Evolutionary conservation across 495 filamentous ascomycete species (phyloP), one percentile per base, ranked within the genome.

Genomic region (Staphylotrichum longicolle): DNA sequence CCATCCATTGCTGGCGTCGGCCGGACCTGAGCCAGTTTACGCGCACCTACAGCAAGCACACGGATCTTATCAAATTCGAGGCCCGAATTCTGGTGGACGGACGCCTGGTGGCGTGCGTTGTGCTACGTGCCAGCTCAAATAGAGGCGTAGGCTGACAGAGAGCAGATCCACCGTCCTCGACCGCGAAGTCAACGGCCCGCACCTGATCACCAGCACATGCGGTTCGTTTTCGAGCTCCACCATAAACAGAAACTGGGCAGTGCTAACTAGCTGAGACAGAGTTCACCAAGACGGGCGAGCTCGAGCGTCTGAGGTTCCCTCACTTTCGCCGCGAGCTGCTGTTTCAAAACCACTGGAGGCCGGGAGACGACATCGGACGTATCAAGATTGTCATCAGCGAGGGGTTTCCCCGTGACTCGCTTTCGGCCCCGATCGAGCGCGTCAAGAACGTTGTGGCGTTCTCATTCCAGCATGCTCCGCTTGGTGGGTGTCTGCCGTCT

Each of bases 381-480:
- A 86, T 96, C 67, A 88, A 88, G 70, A 74, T 95, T n/a, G 69
- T 93, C 39, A 84, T 96, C 57, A 82, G 88, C 30, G 90, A 94
- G 63, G 90, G 89, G 0, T 88, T 91, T 63, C 72, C 75, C 1
- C 69, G 81, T 11, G 78, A 82, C 46, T 80, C 80, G 6, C 51
- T 75, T 8, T 69, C 74, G 8, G 70, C 75, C 8, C 84, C 84
- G 1, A 88, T 91, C 60, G 86, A 91, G 65, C 76, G 86, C 46
- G 80, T 89, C 64, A 89, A 86, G 66, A 89, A 92, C 70, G 69
- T 91, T 30, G 83, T 93, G 50, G 82, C 81, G 5, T 92, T 96
- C 70, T 86, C 91, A 7, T 96, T 95, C 65, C 90, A 94, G 68
- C 90, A 93, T 81, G 91, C 89, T 50, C 91, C 91, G 6, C 73